Conservation (phyloP, 148 eudicot species). For the Silene uniflora region DNA sequence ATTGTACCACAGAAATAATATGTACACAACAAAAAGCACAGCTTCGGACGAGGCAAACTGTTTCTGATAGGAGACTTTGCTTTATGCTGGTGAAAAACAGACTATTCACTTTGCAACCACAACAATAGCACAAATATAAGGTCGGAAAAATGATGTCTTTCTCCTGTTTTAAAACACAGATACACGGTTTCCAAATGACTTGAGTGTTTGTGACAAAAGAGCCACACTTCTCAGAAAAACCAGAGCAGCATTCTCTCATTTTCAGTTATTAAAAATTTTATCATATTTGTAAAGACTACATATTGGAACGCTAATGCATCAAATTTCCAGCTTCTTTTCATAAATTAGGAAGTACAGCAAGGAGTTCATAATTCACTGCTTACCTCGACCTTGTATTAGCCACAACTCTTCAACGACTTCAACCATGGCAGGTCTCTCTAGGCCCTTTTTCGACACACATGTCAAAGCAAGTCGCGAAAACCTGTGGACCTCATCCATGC, state of each 20-base stretch:
- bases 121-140: too few relatives aligned
- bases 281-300: background rate
- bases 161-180: too few relatives aligned
- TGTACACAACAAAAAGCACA: background rate
- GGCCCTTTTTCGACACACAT: constrained; percentile 29
- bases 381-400: constrained; percentile 13
- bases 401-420: constrained; percentile 21
- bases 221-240: too few relatives aligned
- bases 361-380: background rate
- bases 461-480: constrained; percentile 21
- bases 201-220: too few relatives aligned
- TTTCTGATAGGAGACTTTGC: too few relatives aligned
- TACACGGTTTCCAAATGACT: too few relatives aligned
- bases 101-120: too few relatives aligned
- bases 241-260: too few relatives aligned
- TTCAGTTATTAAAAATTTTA: too few relatives aligned
- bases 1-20: background rate
- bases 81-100: too few relatives aligned
- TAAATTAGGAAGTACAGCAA: background rate
- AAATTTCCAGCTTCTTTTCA: background rate
- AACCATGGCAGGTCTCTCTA: constrained; percentile 29
- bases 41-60: background rate
- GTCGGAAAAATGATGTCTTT: too few relatives aligned
- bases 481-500: constrained; percentile 10
- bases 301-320: background rate